Evolutionary conservation across 352 stramenopile species (phyloP), one percentile per base, ranked within the genome.

Genomic region (Phytopythium vexans): DNA sequence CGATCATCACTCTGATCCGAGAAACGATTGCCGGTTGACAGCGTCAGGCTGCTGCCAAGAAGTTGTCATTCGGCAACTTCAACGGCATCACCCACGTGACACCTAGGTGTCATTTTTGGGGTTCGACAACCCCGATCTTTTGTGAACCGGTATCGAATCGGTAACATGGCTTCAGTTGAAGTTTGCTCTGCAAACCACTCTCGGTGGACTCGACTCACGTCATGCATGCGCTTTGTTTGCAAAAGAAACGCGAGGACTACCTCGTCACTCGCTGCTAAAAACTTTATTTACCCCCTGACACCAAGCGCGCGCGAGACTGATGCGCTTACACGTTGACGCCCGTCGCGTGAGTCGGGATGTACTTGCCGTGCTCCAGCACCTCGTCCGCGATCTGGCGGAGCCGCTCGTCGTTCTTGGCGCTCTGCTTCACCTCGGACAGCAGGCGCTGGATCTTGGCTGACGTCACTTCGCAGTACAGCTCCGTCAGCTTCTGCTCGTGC

Each of bases 401-500:
- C 21, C 78, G 73, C 44, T 86, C 69, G 66, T 93, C 82, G 43
- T 74, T 68, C 63, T 87, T 88, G 31, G 47, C 54, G 44, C 69
- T 64, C n/a, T 62, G 66, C 66, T 87, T 88, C 48, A 94, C 70
- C 32, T 71, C 77, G 33, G 42, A 46, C 37, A 96, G 58, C 50
- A 94, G 64, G 32, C 60, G 63, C 53, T 73, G 56, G 41, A 96
- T 82, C 55, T 89, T 87, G 59, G 75, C 66, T 33, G 74, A 82
- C 16, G 81, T 84, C 49, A 86, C 41, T 42, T 91, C 81, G 52
- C 81, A 91, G 67, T 90, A 94, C 16, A 92, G 62, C 57, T 88
- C 72, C 54, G 83, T 88, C 8, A 96, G 56, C 52, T 79, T 75
- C 60, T 88, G 74, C 56, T 96, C 86, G 58, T 94, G 82, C 34